Evolutionary conservation across 768 basidiomycete genomes (phyloP).

Genomic region (Harrya chromipes): DNA sequence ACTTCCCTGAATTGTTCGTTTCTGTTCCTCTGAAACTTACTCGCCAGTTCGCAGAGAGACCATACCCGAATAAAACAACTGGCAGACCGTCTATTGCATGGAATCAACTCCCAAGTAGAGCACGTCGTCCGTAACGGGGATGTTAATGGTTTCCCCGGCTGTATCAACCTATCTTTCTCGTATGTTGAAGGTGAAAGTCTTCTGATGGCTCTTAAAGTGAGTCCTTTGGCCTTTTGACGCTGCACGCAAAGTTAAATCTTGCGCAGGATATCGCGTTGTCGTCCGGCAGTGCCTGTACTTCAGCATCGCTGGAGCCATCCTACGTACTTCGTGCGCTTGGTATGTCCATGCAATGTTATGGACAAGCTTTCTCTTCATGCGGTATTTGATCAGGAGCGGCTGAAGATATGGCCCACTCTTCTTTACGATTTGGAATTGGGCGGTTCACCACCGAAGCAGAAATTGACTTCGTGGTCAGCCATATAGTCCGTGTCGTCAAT

Average conservation of each 20-base stretch:
- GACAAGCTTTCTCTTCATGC: background rate
- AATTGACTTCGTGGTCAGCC: conserved; percentile 88
- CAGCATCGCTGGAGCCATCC: conserved; percentile 96
- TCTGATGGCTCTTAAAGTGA: conserved; percentile 94
- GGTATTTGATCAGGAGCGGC: conserved; percentile 62
- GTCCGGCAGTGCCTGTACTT: conserved; percentile 97
- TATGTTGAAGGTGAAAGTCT: conserved; percentile 98
- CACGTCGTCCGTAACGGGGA: conserved; percentile 96
- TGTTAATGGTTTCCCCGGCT: conserved; percentile 87
- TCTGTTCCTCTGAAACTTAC: conserved; percentile 1
- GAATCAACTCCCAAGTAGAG: conserved; percentile 81
- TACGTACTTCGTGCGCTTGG: conserved; percentile 96
- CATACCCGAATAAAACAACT: conserved; percentile 69
- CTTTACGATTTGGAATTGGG: conserved; percentile 94
- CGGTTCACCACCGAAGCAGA: conserved; percentile 98
- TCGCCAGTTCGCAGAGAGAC: conserved; percentile 56
- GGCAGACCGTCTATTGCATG: conserved; percentile 75
- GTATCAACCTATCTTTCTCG: conserved; percentile 92
- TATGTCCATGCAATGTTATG: conserved; percentile 27
- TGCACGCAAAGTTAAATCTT: background rate
- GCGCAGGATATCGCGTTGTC: conserved; percentile 91
- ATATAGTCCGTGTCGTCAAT: conserved; percentile 84
- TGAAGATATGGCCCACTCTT: conserved; percentile 99
- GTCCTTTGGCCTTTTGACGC: conserved; percentile 11
- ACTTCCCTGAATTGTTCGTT: background rate